Evolutionary conservation across 2,329 filamentous ascomycete species (phyloP), one percentile per base, ranked within the genome.

Genomic region (Beauveria brongniartii): DNA sequence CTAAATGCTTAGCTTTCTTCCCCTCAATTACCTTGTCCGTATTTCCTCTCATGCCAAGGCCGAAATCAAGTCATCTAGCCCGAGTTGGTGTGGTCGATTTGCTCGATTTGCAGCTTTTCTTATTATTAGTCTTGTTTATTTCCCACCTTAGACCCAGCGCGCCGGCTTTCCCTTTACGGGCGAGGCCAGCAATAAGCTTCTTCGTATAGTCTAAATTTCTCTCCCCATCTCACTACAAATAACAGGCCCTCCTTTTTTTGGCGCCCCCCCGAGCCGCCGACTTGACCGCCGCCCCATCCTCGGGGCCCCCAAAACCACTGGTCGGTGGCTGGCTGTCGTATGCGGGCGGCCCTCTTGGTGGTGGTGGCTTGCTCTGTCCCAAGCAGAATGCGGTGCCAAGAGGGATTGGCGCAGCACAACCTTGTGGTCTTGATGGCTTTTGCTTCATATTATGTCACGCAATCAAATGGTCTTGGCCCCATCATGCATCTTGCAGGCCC

Each of bases 1-100:
- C n/a, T 16, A 50, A 43, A 16, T 18, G 43, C 46, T 47, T 51
- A 37, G 43, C 46, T 26, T 52, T 41, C 46, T 16, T 18, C 8
- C 44, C 22, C 24, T 50, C 24, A 44, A 24, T 43, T 53, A 9
- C 20, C 22, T 8, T 50, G 9, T 30, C 51, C 3, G 28, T 14
- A 20, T 37, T 47, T 37, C 26, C 47, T 50, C 26, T 30, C 40
- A 34, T n/a, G 56, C 56, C 56, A 59, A 59, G 48, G n/a, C 56
- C 56, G 24, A 51, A 26, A 24, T 34, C 51, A 30, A 24, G 55
- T 51, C 55, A 59, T 22, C 22, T 22, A 3, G 55, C 47, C 28
- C 41, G n/a, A 40, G 3, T 44, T 30, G 55, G 26, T 10, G 24
- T 26, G 12, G 26, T 30, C 18, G 18, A 10, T 5, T 50, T 50